Conservation (phyloP, 2,329 filamentous ascomycete genomes). For the Zasmidium citrigriseum region DNA sequence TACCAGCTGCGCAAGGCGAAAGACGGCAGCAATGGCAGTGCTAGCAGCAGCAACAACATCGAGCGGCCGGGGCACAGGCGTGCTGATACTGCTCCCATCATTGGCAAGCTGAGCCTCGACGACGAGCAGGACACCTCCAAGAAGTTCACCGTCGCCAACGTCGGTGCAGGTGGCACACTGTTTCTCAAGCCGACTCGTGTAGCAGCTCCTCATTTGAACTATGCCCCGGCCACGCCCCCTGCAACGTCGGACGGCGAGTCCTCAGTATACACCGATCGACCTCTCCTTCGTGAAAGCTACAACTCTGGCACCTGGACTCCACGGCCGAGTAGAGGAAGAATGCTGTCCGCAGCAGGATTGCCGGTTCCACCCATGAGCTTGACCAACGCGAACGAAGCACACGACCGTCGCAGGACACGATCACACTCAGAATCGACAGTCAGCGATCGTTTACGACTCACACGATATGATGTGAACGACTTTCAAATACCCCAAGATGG, state of each 20-base stretch:
- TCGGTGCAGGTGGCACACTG: constrained; percentile 48
- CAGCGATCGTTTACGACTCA: constrained; percentile 55
- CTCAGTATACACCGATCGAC: constrained; percentile 16
- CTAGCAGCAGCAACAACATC: not conserved
- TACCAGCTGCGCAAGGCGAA: not conserved
- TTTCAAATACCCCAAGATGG: constrained; percentile 27
- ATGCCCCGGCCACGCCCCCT: constrained; percentile 32
- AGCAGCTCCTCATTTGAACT: constrained; percentile 19
- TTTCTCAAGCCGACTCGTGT: constrained; percentile 46
- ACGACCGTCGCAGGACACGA: constrained; percentile 45
- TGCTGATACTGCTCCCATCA: constrained; percentile 17
- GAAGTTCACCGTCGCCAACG: constrained; percentile 51
- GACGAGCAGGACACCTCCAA: constrained; percentile 30
- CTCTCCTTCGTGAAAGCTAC: constrained; percentile 22
- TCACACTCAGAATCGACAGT: constrained; percentile 75
- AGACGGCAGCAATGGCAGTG: constrained; percentile 1
- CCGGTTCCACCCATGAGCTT: constrained; percentile 25
- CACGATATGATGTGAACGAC: constrained; percentile 31
- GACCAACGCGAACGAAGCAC: constrained; percentile 19
- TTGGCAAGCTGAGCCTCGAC: constrained; percentile 18
- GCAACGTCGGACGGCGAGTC: constrained; percentile 24
- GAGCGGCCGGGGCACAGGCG: constrained; percentile 17
- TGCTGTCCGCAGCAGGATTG: constrained; percentile 13
- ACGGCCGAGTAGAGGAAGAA: constrained; percentile 15
- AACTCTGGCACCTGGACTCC: constrained; percentile 30